A percentile compares a stretch with the other conserved stretches of the same genome.
These are phyloP conservation scores for Sabuloglossum arenarium DNA, from an alignment of 495 filamentous ascomycete genomes.

Conservation along the genomic window DNA sequence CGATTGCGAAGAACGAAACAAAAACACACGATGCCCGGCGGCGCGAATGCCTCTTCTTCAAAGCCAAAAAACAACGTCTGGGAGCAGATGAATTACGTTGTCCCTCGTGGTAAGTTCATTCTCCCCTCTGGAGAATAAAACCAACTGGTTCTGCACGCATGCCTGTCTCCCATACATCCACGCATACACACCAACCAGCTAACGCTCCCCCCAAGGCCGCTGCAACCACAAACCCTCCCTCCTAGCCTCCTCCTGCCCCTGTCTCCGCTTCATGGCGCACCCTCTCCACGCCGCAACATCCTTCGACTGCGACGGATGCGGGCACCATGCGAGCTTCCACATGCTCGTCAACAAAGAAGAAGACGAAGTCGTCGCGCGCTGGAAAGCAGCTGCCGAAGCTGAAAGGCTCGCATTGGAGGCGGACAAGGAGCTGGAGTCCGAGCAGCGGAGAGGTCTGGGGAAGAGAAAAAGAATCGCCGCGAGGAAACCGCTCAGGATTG, in stretches of 20 bases:
- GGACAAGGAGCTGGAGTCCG: background rate
- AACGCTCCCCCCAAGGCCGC: constrained; percentile 17
- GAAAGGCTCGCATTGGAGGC: background rate
- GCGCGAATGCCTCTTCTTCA: background rate
- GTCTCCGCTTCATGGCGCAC: constrained; percentile 36
- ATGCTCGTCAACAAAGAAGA: constrained; percentile 27
- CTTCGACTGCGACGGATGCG: constrained; percentile 34
- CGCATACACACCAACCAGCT: background rate
- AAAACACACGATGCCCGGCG: background rate
- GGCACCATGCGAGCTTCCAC: constrained; percentile 33
- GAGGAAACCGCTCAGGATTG: background rate
- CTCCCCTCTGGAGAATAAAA: background rate
- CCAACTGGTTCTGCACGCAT: background rate
- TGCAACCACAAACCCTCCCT: constrained; percentile 24
- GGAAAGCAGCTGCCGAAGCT: constrained; percentile 16
- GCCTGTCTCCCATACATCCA: background rate
- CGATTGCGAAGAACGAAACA: too few relatives aligned
- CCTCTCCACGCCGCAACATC: constrained; percentile 29
- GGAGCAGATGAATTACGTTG: background rate
- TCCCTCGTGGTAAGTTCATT: background rate
- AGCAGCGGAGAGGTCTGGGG: background rate
- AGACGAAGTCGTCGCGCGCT: constrained; percentile 22
- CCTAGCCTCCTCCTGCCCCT: constrained; percentile 24
- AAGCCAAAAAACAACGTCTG: background rate
- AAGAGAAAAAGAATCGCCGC: background rate